Evolutionary conservation across 1,139 yeast species (phyloP), one percentile per base, ranked within the genome.

Genomic region (Sugiyamaella japonica): DNA sequence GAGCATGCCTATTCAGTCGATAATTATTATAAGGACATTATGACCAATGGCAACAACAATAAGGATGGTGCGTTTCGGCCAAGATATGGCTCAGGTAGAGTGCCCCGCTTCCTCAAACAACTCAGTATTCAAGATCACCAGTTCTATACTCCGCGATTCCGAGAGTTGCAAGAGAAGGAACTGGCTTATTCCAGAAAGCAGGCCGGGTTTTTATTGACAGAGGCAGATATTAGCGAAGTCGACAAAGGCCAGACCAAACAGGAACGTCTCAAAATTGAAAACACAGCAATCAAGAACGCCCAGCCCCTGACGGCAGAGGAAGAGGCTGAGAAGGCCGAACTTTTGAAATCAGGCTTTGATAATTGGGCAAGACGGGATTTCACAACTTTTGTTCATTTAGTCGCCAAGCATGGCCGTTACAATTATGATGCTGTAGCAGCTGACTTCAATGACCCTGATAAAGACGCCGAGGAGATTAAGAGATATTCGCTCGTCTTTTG

Each of bases 331-430:
- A 93, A 90, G 67, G 81, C 81, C 54, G 71, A 77, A 58, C 75
- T 85, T 20, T 72, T 87, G 12, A 76, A 73, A 7, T 77, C 82
- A 56, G 90, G 96, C 3, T 93, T 89, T 71, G 79, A 82, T 47
- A 78, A 77, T 58, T 93, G 99, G 99, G 80, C 90, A 9, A 84
- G 91, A 67, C 81, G 99, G 56, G 99, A 95, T 67, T 89, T 93
- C 66, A 83, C 95, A 47, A 84, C 86, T 56, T 90, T 89, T 64
- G 79, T 93, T 41, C 96, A 88, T 64, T 85, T 87, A 12, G 81
- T 86, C 65, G 96, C 95, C 1, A 85, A 84, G 63, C 84, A 78
- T 68, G 99, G 99, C 0, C 80, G 96, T 48, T 77, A 80, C 25
- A 79, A 83, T 53, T 77, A 78, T 61, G 76, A 73, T n/a, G 77